Percentiles rank a stretch among this genome's conserved stretches.
Evolutionary conservation across 2,329 filamentous ascomycete species (phyloP).

Genomic region (Pseudopithomyces chartarum): DNA sequence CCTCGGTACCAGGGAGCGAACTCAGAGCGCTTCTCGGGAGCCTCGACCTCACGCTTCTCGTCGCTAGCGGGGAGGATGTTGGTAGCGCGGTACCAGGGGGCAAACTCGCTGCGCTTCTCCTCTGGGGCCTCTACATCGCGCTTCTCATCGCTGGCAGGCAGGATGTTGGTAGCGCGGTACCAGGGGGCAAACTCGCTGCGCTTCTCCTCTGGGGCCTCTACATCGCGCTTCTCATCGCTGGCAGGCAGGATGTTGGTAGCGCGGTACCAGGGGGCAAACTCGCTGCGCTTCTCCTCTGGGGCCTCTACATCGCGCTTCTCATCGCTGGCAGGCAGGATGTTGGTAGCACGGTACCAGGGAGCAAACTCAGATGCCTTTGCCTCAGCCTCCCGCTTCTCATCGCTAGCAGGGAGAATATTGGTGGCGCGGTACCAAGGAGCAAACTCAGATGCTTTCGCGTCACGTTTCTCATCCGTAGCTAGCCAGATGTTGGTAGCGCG

Average conservation of each 20-base stretch:
- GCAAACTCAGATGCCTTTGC: background rate
- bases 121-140: background rate
- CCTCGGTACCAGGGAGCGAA: conserved; percentile 1
- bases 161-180: conserved; percentile 6
- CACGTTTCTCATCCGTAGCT: background rate
- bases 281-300: conserved; percentile 1
- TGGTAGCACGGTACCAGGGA: conserved; percentile 2
- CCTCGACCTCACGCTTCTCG: background rate
- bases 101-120: background rate
- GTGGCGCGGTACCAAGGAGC: conserved; percentile 1
- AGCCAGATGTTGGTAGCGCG: background rate
- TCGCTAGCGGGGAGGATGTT: background rate
- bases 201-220: conserved; percentile 3
- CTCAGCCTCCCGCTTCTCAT: background rate
- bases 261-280: background rate
- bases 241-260: conserved; percentile 8
- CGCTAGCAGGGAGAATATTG: background rate
- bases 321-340: conserved; percentile 1
- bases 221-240: conserved; percentile 3
- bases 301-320: background rate
- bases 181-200: background rate
- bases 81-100: background rate
- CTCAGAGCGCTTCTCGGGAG: background rate
- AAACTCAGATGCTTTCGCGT: background rate
- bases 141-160: conserved; percentile 3